phyloP scores from a whole-genome alignment of 1,139 yeast species.

The Protomyces lactucae-debilis region DNA sequence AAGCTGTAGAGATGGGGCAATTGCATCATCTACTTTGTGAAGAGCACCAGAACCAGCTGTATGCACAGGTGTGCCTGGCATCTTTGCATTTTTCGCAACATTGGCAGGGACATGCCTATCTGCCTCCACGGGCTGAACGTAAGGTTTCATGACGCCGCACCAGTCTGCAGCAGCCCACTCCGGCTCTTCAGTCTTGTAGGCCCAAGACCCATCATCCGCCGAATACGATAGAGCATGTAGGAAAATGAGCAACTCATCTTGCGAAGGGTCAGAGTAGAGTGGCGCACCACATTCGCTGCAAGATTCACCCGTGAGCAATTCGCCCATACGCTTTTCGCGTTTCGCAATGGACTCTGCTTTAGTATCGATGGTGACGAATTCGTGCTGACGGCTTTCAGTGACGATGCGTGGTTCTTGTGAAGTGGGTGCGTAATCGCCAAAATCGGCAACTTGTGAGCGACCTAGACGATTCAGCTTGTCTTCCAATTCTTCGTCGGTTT shows the following conservation, averaged over 20 bases:
- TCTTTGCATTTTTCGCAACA: too few species aligned
- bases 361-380: slow-evolving; percentile 21
- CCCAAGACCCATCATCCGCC: slow-evolving; percentile 60
- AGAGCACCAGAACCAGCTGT: too few species aligned
- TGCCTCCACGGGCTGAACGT: background rate
- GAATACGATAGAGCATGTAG: slow-evolving; percentile 70
- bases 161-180: slow-evolving; percentile 60
- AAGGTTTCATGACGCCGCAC: slow-evolving; percentile 1
- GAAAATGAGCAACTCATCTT: slow-evolving; percentile 80
- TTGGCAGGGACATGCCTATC: too few species aligned
- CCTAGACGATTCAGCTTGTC: slow-evolving; percentile 59
- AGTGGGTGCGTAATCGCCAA: slow-evolving; percentile 46
- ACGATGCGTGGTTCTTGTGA: slow-evolving; percentile 26
- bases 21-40: too few species aligned
- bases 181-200: slow-evolving; percentile 72
- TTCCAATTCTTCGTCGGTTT: slow-evolving; percentile 48
- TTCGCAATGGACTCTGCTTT: slow-evolving; percentile 23
- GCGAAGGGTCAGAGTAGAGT: slow-evolving; percentile 80
- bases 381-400: slow-evolving; percentile 9
- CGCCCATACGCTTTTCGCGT: slow-evolving; percentile 46
- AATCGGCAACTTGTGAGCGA: slow-evolving; percentile 58
- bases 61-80: too few species aligned
- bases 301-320: slow-evolving; percentile 50
- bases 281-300: slow-evolving; percentile 71
- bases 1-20: too few species aligned